Evolutionary conservation across 176 grass and related monocot species (phyloP).

Genomic region (Carex myosuroides): DNA sequence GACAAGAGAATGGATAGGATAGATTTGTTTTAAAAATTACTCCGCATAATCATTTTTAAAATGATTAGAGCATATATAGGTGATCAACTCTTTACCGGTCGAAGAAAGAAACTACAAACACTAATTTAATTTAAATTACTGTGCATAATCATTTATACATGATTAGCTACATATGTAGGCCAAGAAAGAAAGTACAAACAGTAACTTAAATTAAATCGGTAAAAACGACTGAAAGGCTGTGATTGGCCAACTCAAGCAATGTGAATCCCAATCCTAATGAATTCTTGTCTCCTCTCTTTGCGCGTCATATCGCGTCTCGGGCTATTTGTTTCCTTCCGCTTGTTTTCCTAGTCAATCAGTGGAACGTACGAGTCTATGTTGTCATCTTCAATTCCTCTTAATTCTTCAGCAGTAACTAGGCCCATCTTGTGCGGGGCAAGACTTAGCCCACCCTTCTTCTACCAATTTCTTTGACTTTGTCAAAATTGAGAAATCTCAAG

Average conservation of each 20-base stretch:
- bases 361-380: too few species aligned
- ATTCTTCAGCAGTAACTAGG: background rate
- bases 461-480: too few species aligned
- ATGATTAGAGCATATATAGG: background rate
- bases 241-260: too few species aligned
- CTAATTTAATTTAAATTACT: background rate
- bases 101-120: background rate
- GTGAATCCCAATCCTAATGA: too few species aligned
- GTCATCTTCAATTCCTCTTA: background rate
- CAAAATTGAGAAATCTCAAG: too few species aligned
- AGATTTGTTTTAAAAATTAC: background rate
- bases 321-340: too few species aligned
- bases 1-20: background rate
- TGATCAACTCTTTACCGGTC: background rate
- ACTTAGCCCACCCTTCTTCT: too few species aligned
- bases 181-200: background rate
- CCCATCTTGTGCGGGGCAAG: too few species aligned
- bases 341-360: too few species aligned
- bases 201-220: background rate
- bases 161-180: background rate
- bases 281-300: too few species aligned
- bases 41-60: background rate
- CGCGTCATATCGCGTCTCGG: too few species aligned
- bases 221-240: too few species aligned
- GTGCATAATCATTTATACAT: background rate